These are phyloP conservation scores for Brasilioporus rufonigricans DNA, from an alignment of 768 basidiomycete species.

Conservation along the genomic window DNA sequence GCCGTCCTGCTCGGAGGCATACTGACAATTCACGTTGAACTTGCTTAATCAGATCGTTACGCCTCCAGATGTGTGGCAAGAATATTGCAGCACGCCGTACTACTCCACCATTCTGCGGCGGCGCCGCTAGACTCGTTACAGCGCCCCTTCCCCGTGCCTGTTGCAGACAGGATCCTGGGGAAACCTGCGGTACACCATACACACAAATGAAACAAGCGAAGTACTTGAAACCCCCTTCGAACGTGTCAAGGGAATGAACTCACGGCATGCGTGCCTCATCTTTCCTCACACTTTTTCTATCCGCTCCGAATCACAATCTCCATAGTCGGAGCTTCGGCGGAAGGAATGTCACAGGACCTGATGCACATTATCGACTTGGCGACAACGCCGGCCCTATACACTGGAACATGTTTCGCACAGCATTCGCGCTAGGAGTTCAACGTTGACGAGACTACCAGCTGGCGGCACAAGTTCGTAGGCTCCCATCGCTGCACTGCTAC, in stretches of 20 bases:
- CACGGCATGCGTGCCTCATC: constrained; percentile 1
- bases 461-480: background rate
- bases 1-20: constrained; percentile 2
- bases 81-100: constrained; percentile 6
- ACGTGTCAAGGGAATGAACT: background rate
- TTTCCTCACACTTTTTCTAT: constrained; percentile 13
- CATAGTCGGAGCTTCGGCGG: background rate
- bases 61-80: constrained; percentile 10
- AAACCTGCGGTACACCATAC: background rate
- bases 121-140: background rate
- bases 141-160: constrained; percentile 13
- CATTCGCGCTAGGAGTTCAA: background rate
- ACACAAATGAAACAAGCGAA: constrained; percentile 1
- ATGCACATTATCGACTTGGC: constrained; percentile 3
- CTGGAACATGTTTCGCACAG: constrained; percentile 3
- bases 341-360: background rate
- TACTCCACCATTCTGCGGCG: background rate
- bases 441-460: background rate
- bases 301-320: constrained; percentile 1
- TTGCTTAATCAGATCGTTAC: constrained; percentile 10
- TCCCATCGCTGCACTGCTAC: background rate
- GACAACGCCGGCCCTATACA: background rate
- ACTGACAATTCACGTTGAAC: background rate
- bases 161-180: background rate
- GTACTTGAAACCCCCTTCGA: background rate